phyloP scores from a whole-genome alignment of 768 basidiomycete genomes.

The Leccinum fibrillosum region DNA sequence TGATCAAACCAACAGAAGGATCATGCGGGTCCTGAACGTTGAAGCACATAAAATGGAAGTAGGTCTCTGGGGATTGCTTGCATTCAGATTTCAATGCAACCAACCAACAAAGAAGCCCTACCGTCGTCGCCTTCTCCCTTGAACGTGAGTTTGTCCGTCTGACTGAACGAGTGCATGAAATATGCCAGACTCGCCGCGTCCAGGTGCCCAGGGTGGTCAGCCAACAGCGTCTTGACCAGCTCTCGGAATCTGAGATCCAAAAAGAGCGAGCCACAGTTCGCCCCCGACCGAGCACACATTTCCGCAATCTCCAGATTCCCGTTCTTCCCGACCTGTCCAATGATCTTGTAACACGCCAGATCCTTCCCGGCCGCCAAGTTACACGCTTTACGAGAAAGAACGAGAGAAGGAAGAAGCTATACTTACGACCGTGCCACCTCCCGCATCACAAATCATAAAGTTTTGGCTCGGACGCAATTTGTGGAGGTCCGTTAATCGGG shows the following conservation, averaged over 20 bases:
- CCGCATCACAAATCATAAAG: constrained; percentile 91
- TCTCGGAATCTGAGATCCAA: constrained; percentile 84
- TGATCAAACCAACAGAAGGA: constrained; percentile 70
- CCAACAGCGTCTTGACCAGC: constrained; percentile 70
- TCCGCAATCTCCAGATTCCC: constrained; percentile 87
- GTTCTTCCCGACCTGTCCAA: constrained; percentile 73
- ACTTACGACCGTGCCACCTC: constrained; percentile 72
- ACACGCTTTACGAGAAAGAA: neutral
- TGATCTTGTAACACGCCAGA: constrained; percentile 69
- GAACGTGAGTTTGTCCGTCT: constrained; percentile 83
- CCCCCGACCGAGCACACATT: constrained; percentile 83
- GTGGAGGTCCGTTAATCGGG: constrained; percentile 76
- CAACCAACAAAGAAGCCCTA: constrained; percentile 29
- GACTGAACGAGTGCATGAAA: constrained; percentile 87
- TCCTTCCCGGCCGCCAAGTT: constrained; percentile 25
- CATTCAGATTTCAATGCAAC: constrained; percentile 6
- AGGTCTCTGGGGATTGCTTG: constrained; percentile 49
- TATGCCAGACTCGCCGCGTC: constrained; percentile 79
- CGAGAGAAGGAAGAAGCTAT: constrained; percentile 7
- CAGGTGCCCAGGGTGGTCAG: constrained; percentile 83
- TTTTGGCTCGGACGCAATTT: constrained; percentile 76
- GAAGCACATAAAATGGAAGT: constrained; percentile 90
- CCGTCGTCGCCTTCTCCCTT: constrained; percentile 73
- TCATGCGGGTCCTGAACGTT: constrained; percentile 84
- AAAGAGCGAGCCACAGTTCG: constrained; percentile 85